Conservation (phyloP, 192 early-diverging fungal species). For the Mortierella alpina region DNA sequence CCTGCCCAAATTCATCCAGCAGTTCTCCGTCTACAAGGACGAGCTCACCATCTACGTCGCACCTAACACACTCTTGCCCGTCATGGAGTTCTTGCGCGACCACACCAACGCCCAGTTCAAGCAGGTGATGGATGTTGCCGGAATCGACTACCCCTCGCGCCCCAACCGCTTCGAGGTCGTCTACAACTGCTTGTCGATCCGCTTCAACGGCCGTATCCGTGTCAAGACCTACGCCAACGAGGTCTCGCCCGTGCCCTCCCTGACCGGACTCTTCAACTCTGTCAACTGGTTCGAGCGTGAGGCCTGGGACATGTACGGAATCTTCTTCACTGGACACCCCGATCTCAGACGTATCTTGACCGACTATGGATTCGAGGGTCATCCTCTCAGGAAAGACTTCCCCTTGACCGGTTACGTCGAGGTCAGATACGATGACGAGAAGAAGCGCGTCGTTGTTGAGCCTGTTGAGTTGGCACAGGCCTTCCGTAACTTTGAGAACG, state of each 20-base stretch:
- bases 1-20: conserved; percentile 96
- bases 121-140: conserved; percentile 89
- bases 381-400: conserved; percentile 97
- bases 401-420: conserved; percentile 99
- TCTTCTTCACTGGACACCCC: conserved; percentile 96
- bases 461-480: conserved; percentile 96
- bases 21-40: conserved; percentile 97
- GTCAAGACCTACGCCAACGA: conserved; percentile 98
- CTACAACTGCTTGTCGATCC: conserved; percentile 88
- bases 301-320: conserved; percentile 98
- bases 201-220: conserved; percentile 93
- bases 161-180: conserved; percentile 97
- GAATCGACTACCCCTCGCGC: conserved; percentile 91
- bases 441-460: conserved; percentile 97
- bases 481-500: conserved; percentile 94
- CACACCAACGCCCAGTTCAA: conserved; percentile 94
- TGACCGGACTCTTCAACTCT: conserved; percentile 79
- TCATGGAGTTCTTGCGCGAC: conserved; percentile 92
- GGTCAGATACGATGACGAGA: conserved; percentile 97
- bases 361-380: conserved; percentile 98
- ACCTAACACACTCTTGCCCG: conserved; percentile 80
- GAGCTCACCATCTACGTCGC: conserved; percentile 96
- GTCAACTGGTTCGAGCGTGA: conserved; percentile 99
- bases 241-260: conserved; percentile 88
- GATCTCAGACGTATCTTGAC: conserved; percentile 97